These are phyloP conservation scores for Aspergillus floridensis DNA, from an alignment of 2,329 filamentous ascomycete species.

Conservation along the genomic window DNA sequence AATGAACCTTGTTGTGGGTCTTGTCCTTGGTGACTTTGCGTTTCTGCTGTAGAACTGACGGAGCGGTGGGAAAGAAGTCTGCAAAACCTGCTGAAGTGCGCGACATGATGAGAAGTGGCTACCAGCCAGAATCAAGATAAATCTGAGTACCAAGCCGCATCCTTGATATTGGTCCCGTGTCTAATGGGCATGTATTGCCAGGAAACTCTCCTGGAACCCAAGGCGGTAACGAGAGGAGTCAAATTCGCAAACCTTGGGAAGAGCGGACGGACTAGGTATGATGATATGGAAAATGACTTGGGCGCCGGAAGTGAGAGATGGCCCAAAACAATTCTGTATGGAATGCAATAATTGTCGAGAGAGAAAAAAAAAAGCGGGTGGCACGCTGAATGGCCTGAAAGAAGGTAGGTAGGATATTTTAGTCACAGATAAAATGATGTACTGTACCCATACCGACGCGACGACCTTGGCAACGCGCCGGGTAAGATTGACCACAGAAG, in stretches of 20 bases:
- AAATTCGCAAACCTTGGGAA: conserved; percentile 1
- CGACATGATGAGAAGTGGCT: conserved; percentile 65
- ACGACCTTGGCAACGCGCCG: background rate
- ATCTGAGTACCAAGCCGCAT: conserved; percentile 40
- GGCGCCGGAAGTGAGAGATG: background rate
- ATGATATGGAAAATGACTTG: background rate
- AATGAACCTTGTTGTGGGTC: conserved; percentile 55
- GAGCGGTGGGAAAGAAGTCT: conserved; percentile 80
- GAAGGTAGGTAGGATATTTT: background rate
- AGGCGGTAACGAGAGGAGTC: conserved; percentile 10
- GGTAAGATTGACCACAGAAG: background rate
- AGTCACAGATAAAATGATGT: background rate
- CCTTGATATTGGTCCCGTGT: conserved; percentile 29
- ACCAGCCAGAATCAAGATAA: conserved; percentile 37
- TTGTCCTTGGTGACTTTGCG: conserved; percentile 55
- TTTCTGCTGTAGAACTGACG: conserved; percentile 58
- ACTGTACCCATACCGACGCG: background rate
- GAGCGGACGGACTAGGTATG: background rate
- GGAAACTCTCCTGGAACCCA: conserved; percentile 18
- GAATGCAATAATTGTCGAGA: background rate
- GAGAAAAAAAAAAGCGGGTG: background rate
- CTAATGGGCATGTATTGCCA: conserved; percentile 24
- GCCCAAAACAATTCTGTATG: background rate
- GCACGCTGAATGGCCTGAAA: background rate
- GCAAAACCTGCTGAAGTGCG: conserved; percentile 78